Evolutionary conservation across 2,329 filamentous ascomycete species (phyloP), one percentile per base, ranked within the genome.

Genomic region (Trichoderma sp.): DNA sequence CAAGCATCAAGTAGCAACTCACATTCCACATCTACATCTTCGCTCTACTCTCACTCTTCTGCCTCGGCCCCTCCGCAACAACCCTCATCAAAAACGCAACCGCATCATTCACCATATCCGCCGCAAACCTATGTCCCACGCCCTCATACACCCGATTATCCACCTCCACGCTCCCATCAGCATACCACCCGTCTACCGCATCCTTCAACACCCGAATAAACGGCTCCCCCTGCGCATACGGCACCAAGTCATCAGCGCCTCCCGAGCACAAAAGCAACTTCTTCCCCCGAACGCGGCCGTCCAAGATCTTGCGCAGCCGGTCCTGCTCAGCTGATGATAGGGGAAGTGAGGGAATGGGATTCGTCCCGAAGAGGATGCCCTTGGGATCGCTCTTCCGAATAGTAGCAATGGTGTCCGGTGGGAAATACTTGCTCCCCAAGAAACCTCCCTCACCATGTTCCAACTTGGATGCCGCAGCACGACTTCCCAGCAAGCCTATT

Each of bases 361-460:
- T 77, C 1, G 85, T 83, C 60, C 88, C 87, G 6, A 97, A 90
- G 11, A 97, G 81, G 7, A 96, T 83, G 1, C 88, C 91, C 24
- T 91, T 92, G 0, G 95, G 94, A 76, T 99, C 96, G 72, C 86
- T 88, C 69, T 86, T 87, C 26, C 86, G 82, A 34, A 94, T 88
- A 0, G 89, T 86, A 1, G 86, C 82, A 1, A 95, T 82, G 7
- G 98, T 86, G 0, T 89, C 86, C 0, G 82, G 80, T 0, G 95
- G 95, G 76, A 98, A 97, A 77, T 95, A 92, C 51, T 82, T 83
- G 71, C 92, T 94, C 3, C 94, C 93, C 0, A 97, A 78, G 77
- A 98, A 97, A 0, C 86, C 82, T 0, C 84, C 81, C 0, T 90
- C 91, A 0, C 86, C 84, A 18, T 87, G 83, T 14, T 86, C 85